These are phyloP conservation scores for Eucalyptus lansdowneana DNA, from an alignment of 345 rosid species.

Conservation along the genomic window DNA sequence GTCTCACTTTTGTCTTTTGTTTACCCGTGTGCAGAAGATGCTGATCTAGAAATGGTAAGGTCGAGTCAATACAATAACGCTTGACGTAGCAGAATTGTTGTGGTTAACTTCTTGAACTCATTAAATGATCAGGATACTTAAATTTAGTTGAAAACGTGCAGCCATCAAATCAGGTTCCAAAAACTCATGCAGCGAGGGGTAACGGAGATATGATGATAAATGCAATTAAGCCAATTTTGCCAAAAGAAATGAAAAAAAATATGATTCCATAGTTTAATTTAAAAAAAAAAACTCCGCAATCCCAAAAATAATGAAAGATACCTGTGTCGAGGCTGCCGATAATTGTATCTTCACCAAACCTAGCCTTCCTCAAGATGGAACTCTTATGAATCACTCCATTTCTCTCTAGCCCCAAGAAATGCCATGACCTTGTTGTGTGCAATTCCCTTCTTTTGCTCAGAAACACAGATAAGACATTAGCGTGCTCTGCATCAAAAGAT, in stretches of 20 bases:
- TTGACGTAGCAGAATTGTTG: neutral
- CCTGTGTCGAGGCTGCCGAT: slow-evolving; percentile 39
- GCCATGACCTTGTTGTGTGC: slow-evolving; percentile 39
- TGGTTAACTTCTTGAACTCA: neutral
- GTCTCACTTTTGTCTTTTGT: neutral
- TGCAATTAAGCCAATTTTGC: neutral
- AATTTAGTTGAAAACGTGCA: neutral
- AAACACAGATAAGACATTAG: slow-evolving; percentile 24
- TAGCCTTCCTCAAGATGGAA: slow-evolving; percentile 18
- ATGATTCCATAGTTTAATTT: neutral
- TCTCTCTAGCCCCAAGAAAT: slow-evolving; percentile 17
- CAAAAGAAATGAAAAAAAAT: neutral
- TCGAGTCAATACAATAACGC: neutral
- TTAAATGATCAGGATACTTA: neutral
- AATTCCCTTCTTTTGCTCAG: slow-evolving; percentile 11
- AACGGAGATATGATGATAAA: neutral
- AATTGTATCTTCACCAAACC: slow-evolving; percentile 23
- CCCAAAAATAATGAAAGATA: neutral
- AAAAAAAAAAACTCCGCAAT: neutral
- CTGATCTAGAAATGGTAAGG: neutral
- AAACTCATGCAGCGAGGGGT: neutral
- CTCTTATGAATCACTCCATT: neutral
- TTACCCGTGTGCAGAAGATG: neutral
- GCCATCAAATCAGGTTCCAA: neutral
- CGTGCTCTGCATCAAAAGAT: slow-evolving; percentile 6